Evolutionary conservation across 768 basidiomycete genomes (phyloP), one percentile per base, ranked within the genome.

Genomic region (Pleurotus tuoliensis): DNA sequence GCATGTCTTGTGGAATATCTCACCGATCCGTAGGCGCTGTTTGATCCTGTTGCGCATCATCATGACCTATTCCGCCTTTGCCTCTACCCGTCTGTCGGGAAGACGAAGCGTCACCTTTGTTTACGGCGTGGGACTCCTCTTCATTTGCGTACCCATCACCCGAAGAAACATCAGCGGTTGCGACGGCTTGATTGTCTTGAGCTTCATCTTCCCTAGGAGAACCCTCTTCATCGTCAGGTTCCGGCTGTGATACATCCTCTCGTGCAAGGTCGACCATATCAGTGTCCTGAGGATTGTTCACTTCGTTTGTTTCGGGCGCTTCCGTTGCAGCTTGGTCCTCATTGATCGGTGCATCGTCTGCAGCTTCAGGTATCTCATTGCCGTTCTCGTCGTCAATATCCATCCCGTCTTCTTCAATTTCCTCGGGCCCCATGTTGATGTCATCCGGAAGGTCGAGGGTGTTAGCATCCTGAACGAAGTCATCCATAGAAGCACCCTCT

Each of bases 391-490:
- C 68, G 30, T 66, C 69, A 18, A 68, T 69, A 5, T 76, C 78
- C 22, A 69, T 66, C 15, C 69, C 64, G 4, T 69, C 67, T 9
- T 73, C 70, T 47, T 67, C 64, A 4, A 74, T 75, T 25, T 76
- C 74, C 50, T 68, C 73, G 30, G 53, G 56, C 37, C 73, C 81
- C 11, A 95, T 68, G 53, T 92, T 75, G 71, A 96, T 76, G 59
- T 93, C 86, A 34, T 98, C 95, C 0, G 96, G 96, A 8, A 98
- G 78, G 64, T 98, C 90, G 44, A 98, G 79, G 4, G 84, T 86
- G 51, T 96, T 80, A 2, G 87, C 87, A 58, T 97, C 91, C 20
- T 80, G 86, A 45, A 93, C 71, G 58, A 84, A 77, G 16, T 93
- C 83, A 56, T 95, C 87, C 71, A 94, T 78, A 9, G 88, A 83